Evolutionary conservation across 345 rosid species (phyloP), one percentile per base, ranked within the genome.

Genomic region (Pseudoturritis turrita): DNA sequence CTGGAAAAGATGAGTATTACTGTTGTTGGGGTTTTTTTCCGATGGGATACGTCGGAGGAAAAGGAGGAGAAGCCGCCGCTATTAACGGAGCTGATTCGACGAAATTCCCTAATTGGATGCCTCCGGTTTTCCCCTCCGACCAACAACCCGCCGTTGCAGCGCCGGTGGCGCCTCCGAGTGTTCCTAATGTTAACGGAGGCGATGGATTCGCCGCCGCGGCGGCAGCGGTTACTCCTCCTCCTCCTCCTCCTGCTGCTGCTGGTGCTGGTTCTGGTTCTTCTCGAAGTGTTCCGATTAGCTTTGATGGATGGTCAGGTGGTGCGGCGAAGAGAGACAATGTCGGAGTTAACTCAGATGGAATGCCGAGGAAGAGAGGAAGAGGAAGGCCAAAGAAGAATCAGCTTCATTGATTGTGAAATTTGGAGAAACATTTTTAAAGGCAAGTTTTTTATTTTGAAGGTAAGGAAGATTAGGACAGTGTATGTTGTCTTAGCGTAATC

Each of bases 21-120:
- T 95, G 96, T 55, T 80, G 93, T 56, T 91, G 97, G 99, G 93
- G 92, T 0, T 83, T 85, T 36, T 95, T 95, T 13, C 99, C 96
- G 1, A 47, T 95, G 71, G 96, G 96, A 10, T 95, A 81, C 33
- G 76, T 60, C 4, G 72, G 70, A 5, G 85, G 78, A 11, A 72
- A 65, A 66, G 77, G 41, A 41, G 79, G 68, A 33, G 64, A 65
- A 57, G 63, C 18, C 0, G 73, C 41, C 1, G 13, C 15, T 2
- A 59, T 40, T 3, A 75, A 68, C 12, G 81, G 62, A 13, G 46
- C 49, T 11, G 81, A 55, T 10, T n/a, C 62, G 4, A 7, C 77
- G 0, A 80, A 76, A 33, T 85, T 84, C 59, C 91, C 89, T 0
- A 81, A 79, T 70, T 81, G 89, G 90, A 86, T 82, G 86, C 87